Base-by-base conservation (phyloP, 192 early-diverging fungal species). In the Coemansia sp. region DNA sequence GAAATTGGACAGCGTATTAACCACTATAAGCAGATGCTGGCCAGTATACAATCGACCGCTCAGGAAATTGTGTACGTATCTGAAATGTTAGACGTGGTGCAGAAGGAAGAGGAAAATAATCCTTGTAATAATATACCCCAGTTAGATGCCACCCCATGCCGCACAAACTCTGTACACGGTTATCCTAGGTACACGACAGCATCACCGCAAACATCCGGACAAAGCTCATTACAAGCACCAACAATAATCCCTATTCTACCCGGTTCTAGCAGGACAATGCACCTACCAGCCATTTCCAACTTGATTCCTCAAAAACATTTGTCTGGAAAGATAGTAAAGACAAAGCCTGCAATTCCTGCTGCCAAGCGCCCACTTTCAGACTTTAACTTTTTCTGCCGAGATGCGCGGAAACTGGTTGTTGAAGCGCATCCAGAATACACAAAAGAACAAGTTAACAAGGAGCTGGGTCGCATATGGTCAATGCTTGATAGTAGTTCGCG, bases 311-410 rank as follows among this genome's bases (percentile, higher is more conserved):
- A 25, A 10, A 53, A 45, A 30, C 27, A 43, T 5, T 10, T 17
- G 9, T 12, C 40, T 4, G 21, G 37, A 17, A 44, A 41, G 40
- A 9, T 25, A 52, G 11, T 15, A 14, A 44, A 39, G 27, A 24
- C 49, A 33, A 51, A 45, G 34, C 23, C 19, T 6, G n/a, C 24
- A 40, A 51, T 14, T 15, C 25, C n/a, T 10, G 42, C 66, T 14
- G 45, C 62, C 4, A 75, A 75, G 56, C 61, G 72, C 10, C 72
- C 72, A 10, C 62, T 75, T 22, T 75, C 72, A 0, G 72, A 68
- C 45, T 75, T 75, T 55, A 75, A 75, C 40, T 75, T 75, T 30
- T 75, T 75, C 34, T 75, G 72, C 30, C 65, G 72, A 3, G 72
- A 75, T 33, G 66, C 72, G 5, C 66, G 72, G 40, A 75, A 75